Base-by-base conservation (phyloP, 2,329 filamentous ascomycete species). In the Phialophora expanda region DNA sequence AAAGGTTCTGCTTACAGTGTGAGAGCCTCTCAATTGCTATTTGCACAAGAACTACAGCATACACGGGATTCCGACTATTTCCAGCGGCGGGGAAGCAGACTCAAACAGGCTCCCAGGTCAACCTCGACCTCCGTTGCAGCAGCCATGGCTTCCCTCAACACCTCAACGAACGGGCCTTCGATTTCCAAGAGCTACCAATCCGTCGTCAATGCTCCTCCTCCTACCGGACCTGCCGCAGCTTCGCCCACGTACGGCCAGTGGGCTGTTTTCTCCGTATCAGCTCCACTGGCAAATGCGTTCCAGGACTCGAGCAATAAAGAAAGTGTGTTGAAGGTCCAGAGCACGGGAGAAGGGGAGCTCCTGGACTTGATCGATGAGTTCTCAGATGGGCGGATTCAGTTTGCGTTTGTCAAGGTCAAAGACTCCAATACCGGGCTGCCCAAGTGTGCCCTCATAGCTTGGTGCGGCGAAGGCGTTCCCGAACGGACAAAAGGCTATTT, bases 401-500 rank as follows among this genome's bases (percentile, higher is more conserved):
- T 97, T 80, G 95, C 93, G 30, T 98, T 96, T 75, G 89, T 95
- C 74, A 97, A 96, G 81, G 90, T 99, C 81, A 97, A 93, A 78
- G 95, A 99, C 76, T 91, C 93, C 62, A 99, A 99, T 78, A 92
- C 90, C 2, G 83, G 84, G 24, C 86, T 99, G 17, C 93, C 94
- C 57, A 99, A 99, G 83, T 91, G 89, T 77, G 92, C 96, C 66
- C 85, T 99, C 71, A 92, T 99, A 76, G 93, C 91, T 71, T 99
- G 95, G 90, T 99, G 95, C 78, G 95, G 95, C 71, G 94, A 96
- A 76, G 95, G 95, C 73, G 95, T 99, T 17, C 95, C 95, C n/a
- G 95, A 99, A 81, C 86, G 94, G 74, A 98, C 94, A 68, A 99
- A 98, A 81, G 95, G 95, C 71, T 98, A 98, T 81, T 99, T 99